Evolutionary conservation across 805 yeast genomes (phyloP).

Genomic region (Clavispora phyllophila): DNA sequence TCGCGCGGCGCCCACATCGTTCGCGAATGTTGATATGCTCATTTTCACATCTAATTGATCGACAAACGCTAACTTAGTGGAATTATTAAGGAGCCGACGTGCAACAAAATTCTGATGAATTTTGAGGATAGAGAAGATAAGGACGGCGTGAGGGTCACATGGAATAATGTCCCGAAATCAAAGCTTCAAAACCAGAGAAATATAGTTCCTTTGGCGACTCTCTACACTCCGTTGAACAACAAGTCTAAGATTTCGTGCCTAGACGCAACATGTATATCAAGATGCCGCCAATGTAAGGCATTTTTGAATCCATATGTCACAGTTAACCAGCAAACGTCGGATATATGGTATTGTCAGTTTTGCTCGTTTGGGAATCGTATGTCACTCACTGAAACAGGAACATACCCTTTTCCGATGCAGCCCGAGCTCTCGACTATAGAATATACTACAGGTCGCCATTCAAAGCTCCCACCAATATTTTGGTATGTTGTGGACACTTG

Average conservation of each 20-base stretch:
- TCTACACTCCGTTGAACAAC: slow-evolving; percentile 56
- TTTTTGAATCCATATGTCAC: slow-evolving; percentile 50
- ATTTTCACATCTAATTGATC: too few relatives aligned
- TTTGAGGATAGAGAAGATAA: slow-evolving; percentile 60
- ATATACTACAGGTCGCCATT: slow-evolving; percentile 37
- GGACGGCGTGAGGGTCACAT: slow-evolving; percentile 70
- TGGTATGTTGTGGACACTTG: slow-evolving; percentile 57
- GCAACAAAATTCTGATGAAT: slow-evolving; percentile 21
- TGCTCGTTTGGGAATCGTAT: slow-evolving; percentile 46
- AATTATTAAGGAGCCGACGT: neutral
- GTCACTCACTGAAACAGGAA: slow-evolving; percentile 28
- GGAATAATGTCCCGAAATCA: slow-evolving; percentile 61
- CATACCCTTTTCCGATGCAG: slow-evolving; percentile 25
- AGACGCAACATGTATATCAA: slow-evolving; percentile 35
- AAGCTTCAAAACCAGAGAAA: slow-evolving; percentile 48
- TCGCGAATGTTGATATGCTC: neutral
- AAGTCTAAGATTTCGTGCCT: slow-evolving; percentile 33
- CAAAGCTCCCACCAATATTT: slow-evolving; percentile 44
- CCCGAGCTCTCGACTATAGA: slow-evolving; percentile 42
- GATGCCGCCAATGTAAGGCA: slow-evolving; percentile 52
- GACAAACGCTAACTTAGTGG: too few relatives aligned
- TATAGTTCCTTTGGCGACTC: slow-evolving; percentile 50
- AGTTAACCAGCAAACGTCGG: slow-evolving; percentile 20
- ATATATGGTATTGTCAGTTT: slow-evolving; percentile 52
- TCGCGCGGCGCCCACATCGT: neutral